Evolutionary conservation across 495 filamentous ascomycete genomes (phyloP).

Genomic region (Cercophora samala): DNA sequence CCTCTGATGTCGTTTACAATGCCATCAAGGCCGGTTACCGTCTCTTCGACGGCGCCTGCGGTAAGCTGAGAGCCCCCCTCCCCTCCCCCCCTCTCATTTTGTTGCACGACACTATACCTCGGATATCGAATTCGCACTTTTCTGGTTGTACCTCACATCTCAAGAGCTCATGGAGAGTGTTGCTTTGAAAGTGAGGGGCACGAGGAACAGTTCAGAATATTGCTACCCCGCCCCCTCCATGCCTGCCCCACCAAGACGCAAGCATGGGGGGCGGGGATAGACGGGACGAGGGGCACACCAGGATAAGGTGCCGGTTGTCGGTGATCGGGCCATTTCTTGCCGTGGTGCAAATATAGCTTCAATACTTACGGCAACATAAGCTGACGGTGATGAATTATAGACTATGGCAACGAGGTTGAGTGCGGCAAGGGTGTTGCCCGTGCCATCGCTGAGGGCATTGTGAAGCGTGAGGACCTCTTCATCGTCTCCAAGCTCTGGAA

Average conservation of each 20-base stretch:
- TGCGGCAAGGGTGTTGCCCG: slow-evolving; percentile 80
- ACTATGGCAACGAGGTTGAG: slow-evolving; percentile 88
- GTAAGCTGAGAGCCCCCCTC: slow-evolving; percentile 46
- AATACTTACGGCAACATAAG: background rate
- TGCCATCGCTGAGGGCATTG: slow-evolving; percentile 80
- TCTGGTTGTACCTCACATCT: background rate
- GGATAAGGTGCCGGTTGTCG: slow-evolving; percentile 13
- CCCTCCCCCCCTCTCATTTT: background rate
- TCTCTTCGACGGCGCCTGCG: slow-evolving; percentile 81
- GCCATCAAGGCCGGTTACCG: slow-evolving; percentile 88
- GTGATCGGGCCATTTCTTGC: slow-evolving; percentile 16
- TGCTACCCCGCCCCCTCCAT: slow-evolving; percentile 32
- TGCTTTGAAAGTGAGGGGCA: slow-evolving; percentile 21
- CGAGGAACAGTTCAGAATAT: slow-evolving; percentile 8
- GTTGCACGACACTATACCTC: slow-evolving; percentile 1
- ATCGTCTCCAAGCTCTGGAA: slow-evolving; percentile 93
- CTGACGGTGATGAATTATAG: slow-evolving; percentile 39
- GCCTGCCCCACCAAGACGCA: slow-evolving; percentile 29
- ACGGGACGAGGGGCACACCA: background rate
- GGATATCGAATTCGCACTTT: background rate
- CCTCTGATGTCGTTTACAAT: slow-evolving; percentile 78
- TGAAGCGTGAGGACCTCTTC: slow-evolving; percentile 86
- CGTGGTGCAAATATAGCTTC: slow-evolving; percentile 6
- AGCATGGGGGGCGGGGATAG: slow-evolving; percentile 17
- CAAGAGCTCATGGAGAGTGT: background rate